Percentiles rank a stretch among this genome's conserved stretches.
phyloP scores from a whole-genome alignment of 2,329 filamentous ascomycete genomes.

The Penicillium frequentans region DNA sequence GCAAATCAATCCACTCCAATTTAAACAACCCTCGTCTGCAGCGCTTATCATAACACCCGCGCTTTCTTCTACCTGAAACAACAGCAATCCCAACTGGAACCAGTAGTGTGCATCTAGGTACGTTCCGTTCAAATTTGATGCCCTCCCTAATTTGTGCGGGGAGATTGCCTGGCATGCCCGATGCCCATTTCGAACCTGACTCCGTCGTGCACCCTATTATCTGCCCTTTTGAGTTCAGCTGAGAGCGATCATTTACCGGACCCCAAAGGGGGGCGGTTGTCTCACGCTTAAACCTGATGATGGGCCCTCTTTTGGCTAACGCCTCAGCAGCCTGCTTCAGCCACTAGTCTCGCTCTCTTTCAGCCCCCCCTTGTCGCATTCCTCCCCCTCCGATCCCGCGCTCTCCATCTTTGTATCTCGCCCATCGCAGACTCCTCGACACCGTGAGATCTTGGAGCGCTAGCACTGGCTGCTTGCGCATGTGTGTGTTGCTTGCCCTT shows the following conservation, averaged over 20 bases:
- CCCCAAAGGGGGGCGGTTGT: slow-evolving; percentile 10
- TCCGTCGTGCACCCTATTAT: slow-evolving; percentile 4
- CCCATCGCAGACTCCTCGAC: background rate
- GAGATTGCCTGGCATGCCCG: background rate
- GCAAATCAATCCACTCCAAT: slow-evolving; percentile 11
- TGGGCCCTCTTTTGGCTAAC: slow-evolving; percentile 16
- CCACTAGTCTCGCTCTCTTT: slow-evolving; percentile 17
- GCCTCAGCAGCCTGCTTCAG: slow-evolving; percentile 16
- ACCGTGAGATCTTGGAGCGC: background rate
- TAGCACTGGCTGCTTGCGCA: slow-evolving; percentile 12
- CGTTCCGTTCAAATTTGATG: background rate
- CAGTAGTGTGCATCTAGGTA: background rate
- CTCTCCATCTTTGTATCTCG: slow-evolving; percentile 2
- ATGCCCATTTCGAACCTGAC: slow-evolving; percentile 4
- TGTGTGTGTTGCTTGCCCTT: slow-evolving; percentile 3
- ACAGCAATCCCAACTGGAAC: background rate
- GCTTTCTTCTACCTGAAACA: slow-evolving; percentile 22
- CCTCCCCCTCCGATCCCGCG: slow-evolving; percentile 16
- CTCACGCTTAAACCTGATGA: slow-evolving; percentile 15
- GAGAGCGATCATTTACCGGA: slow-evolving; percentile 1
- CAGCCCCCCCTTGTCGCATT: slow-evolving; percentile 22
- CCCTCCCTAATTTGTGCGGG: background rate
- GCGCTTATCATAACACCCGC: slow-evolving; percentile 25
- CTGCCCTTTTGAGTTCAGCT: slow-evolving; percentile 4
- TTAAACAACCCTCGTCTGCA: slow-evolving; percentile 11